Evolutionary conservation across 192 early-diverging fungal species (phyloP).

Genomic region (Chytriomyces hyalinus): DNA sequence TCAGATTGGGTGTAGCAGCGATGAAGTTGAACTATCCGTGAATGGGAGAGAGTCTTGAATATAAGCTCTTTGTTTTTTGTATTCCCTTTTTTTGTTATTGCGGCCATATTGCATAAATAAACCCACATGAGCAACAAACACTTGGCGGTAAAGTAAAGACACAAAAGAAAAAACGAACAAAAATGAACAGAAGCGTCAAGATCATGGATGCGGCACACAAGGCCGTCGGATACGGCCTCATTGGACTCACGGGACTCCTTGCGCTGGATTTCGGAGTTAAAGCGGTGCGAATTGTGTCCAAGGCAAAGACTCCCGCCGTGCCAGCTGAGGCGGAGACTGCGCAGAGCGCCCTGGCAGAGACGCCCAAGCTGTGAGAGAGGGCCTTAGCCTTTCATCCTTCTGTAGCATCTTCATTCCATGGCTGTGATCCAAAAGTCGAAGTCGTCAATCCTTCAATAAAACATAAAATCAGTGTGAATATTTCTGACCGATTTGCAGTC

Average conservation of each 20-base stretch:
- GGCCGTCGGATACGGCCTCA: background rate
- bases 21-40: background rate
- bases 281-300: background rate
- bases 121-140: background rate
- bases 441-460: background rate
- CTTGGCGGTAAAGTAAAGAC: background rate
- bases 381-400: background rate
- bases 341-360: background rate
- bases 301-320: background rate
- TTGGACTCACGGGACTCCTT: slow-evolving; percentile 2
- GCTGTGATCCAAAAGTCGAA: background rate
- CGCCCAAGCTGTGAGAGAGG: too few relatives aligned
- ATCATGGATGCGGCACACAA: slow-evolving; percentile 4
- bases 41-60: background rate
- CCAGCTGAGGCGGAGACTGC: background rate
- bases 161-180: background rate
- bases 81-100: background rate
- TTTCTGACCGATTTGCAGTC: background rate
- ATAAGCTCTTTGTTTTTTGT: background rate
- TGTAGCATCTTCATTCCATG: background rate
- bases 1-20: slow-evolving; percentile 2
- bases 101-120: background rate
- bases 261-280: background rate
- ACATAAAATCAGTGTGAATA: background rate
- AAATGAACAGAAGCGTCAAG: background rate